Evolutionary conservation across 139 green algal genomes (phyloP).

Genomic region (Pleodorina starrii): DNA sequence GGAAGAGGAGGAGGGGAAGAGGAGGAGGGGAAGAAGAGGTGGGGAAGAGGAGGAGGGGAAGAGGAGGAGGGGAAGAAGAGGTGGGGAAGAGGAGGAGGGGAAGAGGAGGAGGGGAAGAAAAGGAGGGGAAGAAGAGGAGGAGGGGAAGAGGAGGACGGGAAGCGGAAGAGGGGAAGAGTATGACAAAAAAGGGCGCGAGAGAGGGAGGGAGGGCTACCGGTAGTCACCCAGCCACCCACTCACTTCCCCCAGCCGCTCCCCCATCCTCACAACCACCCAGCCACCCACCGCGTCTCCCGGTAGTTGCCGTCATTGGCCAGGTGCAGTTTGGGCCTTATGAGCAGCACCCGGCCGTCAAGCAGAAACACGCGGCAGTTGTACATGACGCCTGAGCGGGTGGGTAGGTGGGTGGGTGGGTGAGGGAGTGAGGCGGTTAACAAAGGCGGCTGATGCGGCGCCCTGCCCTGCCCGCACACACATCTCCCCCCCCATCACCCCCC

Average conservation of each 20-base stretch:
- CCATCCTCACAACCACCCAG: neutral
- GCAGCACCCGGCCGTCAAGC: conserved; percentile 85
- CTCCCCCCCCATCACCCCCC: neutral
- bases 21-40: neutral
- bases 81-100: neutral
- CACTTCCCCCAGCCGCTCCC: neutral
- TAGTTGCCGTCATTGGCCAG: conserved; percentile 99
- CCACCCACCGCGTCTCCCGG: conserved; percentile 77
- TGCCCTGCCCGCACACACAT: neutral
- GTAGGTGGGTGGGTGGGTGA: no score
- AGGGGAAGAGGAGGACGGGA: neutral
- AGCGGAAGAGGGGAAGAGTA: neutral
- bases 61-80: neutral
- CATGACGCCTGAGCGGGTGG: conserved; percentile 71
- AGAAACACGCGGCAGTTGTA: conserved; percentile 96
- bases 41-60: neutral
- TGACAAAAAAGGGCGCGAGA: neutral
- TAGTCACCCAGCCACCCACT: neutral
- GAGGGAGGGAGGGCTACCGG: neutral
- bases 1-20: neutral
- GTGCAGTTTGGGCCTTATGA: conserved; percentile 95
- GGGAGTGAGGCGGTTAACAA: no score
- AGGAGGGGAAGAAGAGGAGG: neutral
- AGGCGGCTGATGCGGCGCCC: no score
- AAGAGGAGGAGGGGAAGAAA: neutral